phyloP scores from a whole-genome alignment of 495 filamentous ascomycete species.

The Penicillium lividum region DNA sequence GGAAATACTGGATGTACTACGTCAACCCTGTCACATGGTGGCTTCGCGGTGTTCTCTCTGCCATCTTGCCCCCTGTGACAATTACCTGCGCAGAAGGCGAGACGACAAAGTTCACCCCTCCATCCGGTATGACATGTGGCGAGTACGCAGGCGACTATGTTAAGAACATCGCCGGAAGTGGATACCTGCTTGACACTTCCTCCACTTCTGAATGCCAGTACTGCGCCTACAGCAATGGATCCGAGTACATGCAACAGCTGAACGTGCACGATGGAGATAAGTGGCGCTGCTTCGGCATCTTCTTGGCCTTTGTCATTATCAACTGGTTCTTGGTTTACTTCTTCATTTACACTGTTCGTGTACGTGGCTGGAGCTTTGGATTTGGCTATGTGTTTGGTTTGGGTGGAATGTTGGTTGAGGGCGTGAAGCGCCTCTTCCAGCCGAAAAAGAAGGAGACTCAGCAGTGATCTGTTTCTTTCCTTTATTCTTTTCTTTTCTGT shows the following conservation, averaged over 20 bases:
- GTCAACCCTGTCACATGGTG: conserved; percentile 70
- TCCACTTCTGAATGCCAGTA: conserved; percentile 66
- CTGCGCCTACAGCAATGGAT: conserved; percentile 66
- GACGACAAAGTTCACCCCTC: conserved; percentile 65
- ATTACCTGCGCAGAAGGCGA: conserved; percentile 62
- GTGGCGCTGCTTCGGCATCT: conserved; percentile 79
- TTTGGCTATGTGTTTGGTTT: conserved; percentile 57
- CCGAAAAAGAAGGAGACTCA: conserved; percentile 25
- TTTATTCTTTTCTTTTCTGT: neutral
- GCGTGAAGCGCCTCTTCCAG: conserved; percentile 44
- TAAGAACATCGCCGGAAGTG: conserved; percentile 41
- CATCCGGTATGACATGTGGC: conserved; percentile 61
- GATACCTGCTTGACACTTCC: conserved; percentile 60
- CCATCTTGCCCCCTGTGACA: conserved; percentile 53
- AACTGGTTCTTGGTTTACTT: conserved; percentile 84
- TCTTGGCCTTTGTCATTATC: conserved; percentile 71
- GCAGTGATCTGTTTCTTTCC: conserved; percentile 4
- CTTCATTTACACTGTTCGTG: conserved; percentile 76
- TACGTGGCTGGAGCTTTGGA: conserved; percentile 74
- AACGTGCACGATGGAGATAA: conserved; percentile 66
- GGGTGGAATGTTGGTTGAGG: conserved; percentile 47
- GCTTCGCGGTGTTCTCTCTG: conserved; percentile 71
- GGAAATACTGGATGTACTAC: conserved; percentile 80
- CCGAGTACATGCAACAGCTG: conserved; percentile 66
- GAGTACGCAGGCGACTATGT: conserved; percentile 62